Conservation (phyloP, 2,329 filamentous ascomycete species). For the Geosmithia morbida region DNA sequence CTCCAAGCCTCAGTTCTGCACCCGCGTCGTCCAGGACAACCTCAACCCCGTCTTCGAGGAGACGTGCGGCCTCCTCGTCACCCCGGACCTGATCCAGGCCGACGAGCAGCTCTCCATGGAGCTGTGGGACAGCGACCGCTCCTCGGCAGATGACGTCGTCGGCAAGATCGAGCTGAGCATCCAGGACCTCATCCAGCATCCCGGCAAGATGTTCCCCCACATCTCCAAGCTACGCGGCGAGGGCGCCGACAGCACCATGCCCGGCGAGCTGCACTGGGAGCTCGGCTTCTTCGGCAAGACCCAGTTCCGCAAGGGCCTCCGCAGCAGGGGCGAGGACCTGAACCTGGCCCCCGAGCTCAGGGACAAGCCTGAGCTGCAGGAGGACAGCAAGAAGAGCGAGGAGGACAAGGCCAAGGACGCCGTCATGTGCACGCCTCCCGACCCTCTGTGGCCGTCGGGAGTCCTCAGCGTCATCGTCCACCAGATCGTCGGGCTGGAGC, state of each 20-base stretch:
- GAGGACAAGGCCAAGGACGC: constrained; percentile 64
- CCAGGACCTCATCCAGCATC: constrained; percentile 85
- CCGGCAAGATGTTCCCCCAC: constrained; percentile 84
- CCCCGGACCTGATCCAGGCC: constrained; percentile 78
- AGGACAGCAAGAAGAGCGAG: constrained; percentile 63
- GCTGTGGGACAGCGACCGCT: constrained; percentile 90
- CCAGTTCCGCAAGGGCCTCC: constrained; percentile 67
- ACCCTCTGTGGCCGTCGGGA: constrained; percentile 92
- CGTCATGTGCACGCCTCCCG: constrained; percentile 78
- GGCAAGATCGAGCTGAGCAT: constrained; percentile 90
- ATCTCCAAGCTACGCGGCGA: constrained; percentile 71
- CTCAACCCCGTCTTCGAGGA: constrained; percentile 90
- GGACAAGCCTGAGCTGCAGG: constrained; percentile 64
- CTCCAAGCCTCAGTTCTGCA: constrained; percentile 95
- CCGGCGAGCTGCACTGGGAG: constrained; percentile 88
- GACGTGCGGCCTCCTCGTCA: constrained; percentile 71
- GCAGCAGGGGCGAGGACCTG: constrained; percentile 75
- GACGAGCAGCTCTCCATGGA: constrained; percentile 89
- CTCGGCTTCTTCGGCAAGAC: constrained; percentile 92
- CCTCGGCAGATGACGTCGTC: constrained; percentile 85
- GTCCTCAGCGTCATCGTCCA: constrained; percentile 78
- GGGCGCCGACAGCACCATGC: constrained; percentile 77
- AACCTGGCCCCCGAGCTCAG: constrained; percentile 60
- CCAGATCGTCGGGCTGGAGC: constrained; percentile 87
- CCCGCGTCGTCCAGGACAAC: constrained; percentile 87